These are phyloP conservation scores for Melaleuca alternifolia DNA, from an alignment of 345 rosid species.

Conservation along the genomic window DNA sequence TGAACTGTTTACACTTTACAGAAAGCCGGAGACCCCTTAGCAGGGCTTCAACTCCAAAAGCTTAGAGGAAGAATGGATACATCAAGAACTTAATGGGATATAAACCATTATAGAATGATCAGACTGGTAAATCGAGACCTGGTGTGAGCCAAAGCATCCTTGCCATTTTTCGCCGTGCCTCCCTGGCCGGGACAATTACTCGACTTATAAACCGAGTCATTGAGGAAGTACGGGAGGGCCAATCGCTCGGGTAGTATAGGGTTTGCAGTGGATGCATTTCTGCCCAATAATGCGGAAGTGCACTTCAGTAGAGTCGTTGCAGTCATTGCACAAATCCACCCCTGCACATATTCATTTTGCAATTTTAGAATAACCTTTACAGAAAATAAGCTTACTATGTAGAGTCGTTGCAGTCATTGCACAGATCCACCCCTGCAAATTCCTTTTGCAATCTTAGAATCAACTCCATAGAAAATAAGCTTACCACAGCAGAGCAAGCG, in stretches of 20 bases:
- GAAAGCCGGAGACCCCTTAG: too few species aligned
- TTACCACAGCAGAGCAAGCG: not conserved
- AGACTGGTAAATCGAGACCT: too few species aligned
- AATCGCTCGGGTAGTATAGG: conserved; percentile 70
- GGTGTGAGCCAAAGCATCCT: too few species aligned
- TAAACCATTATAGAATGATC: too few species aligned
- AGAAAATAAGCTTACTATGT: not conserved
- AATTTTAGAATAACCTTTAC: not conserved
- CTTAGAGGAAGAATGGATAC: too few species aligned
- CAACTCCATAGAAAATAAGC: not conserved
- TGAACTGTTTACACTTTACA: too few species aligned
- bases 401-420: conserved; percentile 5
- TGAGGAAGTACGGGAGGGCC: conserved; percentile 62
- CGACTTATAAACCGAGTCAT: not conserved
- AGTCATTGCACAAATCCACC: conserved; percentile 79
- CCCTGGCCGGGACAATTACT: not conserved
- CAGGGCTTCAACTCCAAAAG: too few species aligned
- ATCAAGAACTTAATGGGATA: too few species aligned
- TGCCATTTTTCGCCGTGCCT: not conserved
- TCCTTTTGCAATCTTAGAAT: not conserved
- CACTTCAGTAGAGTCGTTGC: conserved; percentile 85
- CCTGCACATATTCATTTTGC: conserved; percentile 25
- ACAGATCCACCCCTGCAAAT: conserved; percentile 85
- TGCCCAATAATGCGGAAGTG: conserved; percentile 77
- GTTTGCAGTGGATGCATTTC: conserved; percentile 84